phyloP scores from a whole-genome alignment of 2,329 filamentous ascomycete species.

The Periconia digitata region DNA sequence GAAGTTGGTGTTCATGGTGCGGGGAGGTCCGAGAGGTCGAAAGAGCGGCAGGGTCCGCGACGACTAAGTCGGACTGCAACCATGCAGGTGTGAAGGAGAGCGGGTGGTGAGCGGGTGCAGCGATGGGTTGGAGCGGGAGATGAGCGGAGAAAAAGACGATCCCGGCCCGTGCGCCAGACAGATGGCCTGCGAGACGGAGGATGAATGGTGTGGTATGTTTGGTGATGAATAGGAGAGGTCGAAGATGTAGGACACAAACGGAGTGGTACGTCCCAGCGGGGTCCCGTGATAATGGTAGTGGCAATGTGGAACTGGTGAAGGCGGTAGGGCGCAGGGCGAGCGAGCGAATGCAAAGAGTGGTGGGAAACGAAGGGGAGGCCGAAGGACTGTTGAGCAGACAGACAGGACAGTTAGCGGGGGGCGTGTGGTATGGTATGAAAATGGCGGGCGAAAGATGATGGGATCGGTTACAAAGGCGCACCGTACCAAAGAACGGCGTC shows the following conservation, averaged over 20 bases:
- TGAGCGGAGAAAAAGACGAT: background rate
- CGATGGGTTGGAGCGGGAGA: background rate
- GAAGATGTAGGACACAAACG: too few species aligned
- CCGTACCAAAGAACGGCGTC: background rate
- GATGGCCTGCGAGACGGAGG: background rate
- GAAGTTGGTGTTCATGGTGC: slow-evolving; percentile 39
- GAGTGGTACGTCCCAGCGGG: too few species aligned
- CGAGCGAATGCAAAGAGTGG: background rate
- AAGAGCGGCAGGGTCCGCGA: slow-evolving; percentile 23
- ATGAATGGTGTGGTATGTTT: background rate
- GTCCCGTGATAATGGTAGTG: background rate
- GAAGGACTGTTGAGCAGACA: background rate
- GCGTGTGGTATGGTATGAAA: background rate
- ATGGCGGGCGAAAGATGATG: background rate
- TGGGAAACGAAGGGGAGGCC: background rate
- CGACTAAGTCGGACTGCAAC: slow-evolving; percentile 13
- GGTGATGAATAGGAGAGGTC: background rate
- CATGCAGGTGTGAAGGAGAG: slow-evolving; percentile 19
- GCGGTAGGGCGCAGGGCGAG: background rate
- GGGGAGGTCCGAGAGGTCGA: slow-evolving; percentile 10
- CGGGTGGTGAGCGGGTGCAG: background rate
- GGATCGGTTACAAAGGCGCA: background rate
- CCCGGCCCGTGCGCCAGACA: background rate
- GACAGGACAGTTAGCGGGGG: too few species aligned
- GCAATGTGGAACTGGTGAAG: background rate